Base-by-base conservation (phyloP, 1,139 yeast species). In the Yueomyces sp. region DNA sequence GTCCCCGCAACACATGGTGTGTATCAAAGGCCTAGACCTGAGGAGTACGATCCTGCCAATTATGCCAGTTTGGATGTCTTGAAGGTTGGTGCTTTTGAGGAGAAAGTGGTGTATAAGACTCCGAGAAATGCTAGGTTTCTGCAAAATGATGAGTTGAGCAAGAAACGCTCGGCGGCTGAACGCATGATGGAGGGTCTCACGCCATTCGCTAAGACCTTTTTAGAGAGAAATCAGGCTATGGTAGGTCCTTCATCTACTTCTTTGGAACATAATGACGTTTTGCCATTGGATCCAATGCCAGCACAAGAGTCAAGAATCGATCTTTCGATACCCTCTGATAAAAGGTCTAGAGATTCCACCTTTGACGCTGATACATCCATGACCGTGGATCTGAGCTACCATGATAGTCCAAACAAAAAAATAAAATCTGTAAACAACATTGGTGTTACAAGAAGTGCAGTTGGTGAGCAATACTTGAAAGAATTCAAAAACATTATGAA, bases 381-480 rank as follows among this genome's bases (percentile, higher is more conserved):
- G 8, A 29, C 9, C 9, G 6, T 29, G 9, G 31, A 29, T 8
- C 31, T 29, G 6, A 29, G 9, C 31, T 6, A 29, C 6, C 8
- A 29, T 6, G 29, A 34, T 6, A 25, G 3, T 25, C 11, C 29
- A 3, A 9, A 25, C 3, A 56, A 56, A 45, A 50, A 42, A 36
- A 29, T 46, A 2, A 55, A 51, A 36, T 39, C 45, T n/a, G 45
- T 50, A 4, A 41, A 50, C 2, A 49, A 48, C 30, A 47, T 53
- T 8, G 39, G 56, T 3, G 42, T 57, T 28, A 58, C 51, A 39
- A 51, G 50, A 27, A 38, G 43, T 7, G 45, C 49, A 30, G 30
- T 55, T 27, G 53, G 52, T 3, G 39, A 43, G 2, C 55, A 54
- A 39, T 51, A 55, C 40, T 19, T 57, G 5, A 46, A 45, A 26